A percentile compares a stretch with the other conserved stretches of the same genome.
Evolutionary conservation across 2,329 filamentous ascomycete species (phyloP).

Genomic region (Chaetothyriales sp.): DNA sequence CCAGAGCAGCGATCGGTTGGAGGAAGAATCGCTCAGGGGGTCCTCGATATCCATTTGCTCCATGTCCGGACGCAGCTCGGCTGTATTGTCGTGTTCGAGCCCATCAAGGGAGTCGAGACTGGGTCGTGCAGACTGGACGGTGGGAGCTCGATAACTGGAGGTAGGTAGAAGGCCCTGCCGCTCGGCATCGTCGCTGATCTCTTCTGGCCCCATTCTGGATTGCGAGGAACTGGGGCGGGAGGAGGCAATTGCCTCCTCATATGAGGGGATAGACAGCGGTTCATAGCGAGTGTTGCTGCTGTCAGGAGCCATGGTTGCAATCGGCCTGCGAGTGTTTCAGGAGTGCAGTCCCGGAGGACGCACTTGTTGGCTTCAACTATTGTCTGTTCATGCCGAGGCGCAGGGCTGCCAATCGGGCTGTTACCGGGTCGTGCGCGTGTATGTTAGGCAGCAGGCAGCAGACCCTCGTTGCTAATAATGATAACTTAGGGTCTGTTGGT

Average conservation of each 20-base stretch:
- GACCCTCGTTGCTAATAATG: background rate
- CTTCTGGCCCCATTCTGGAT: constrained; percentile 36
- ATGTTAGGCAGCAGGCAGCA: background rate
- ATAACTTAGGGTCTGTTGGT: background rate
- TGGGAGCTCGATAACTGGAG: constrained; percentile 59
- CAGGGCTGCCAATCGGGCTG: background rate
- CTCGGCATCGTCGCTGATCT: constrained; percentile 56
- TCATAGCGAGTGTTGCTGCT: constrained; percentile 29
- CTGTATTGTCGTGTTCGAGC: constrained; percentile 40
- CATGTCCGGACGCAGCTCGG: constrained; percentile 62
- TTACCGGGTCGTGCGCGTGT: background rate
- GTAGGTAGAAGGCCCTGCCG: constrained; percentile 56
- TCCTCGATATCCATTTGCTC: constrained; percentile 81
- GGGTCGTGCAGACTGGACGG: constrained; percentile 63
- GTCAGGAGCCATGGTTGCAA: background rate
- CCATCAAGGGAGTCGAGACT: constrained; percentile 42
- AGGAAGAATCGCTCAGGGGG: constrained; percentile 27
- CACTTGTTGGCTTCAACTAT: background rate
- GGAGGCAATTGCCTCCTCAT: constrained; percentile 58
- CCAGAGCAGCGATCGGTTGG: constrained; percentile 25
- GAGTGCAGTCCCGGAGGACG: background rate
- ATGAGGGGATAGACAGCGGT: constrained; percentile 59
- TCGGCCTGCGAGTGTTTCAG: background rate
- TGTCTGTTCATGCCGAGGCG: background rate
- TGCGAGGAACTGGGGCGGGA: constrained; percentile 39